Percentiles rank a stretch among this genome's conserved stretches.
phyloP scores from a whole-genome alignment of 2,329 filamentous ascomycete species.

The Pestalotiopsis sp. region DNA sequence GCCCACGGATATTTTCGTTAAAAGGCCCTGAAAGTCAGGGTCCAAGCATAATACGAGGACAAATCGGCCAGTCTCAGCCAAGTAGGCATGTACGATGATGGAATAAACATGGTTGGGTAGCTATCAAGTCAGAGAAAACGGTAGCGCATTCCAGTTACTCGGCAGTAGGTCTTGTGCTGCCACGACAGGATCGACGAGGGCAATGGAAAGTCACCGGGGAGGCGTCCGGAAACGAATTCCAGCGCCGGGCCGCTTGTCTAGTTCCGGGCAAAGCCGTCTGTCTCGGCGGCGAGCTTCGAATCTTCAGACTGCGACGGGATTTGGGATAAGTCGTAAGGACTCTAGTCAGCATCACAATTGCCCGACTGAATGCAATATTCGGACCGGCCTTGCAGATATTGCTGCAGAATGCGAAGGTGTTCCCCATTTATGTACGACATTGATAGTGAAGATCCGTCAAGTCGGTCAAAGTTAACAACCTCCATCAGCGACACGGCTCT shows the following conservation, averaged over 20 bases:
- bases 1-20: no score
- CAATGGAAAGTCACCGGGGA: neutral
- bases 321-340: no score
- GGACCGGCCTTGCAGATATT: neutral
- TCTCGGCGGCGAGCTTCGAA: neutral
- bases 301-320: neutral
- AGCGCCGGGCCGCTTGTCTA: neutral
- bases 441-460: neutral
- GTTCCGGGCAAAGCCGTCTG: neutral
- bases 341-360: neutral
- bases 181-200: neutral
- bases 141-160: neutral
- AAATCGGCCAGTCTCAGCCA: no score
- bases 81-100: no score
- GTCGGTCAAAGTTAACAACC: neutral
- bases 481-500: neutral
- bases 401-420: neutral
- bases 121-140: no score
- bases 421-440: neutral
- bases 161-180: neutral
- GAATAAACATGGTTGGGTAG: no score
- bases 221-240: neutral
- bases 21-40: no score
- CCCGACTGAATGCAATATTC: neutral
- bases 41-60: no score